A percentile compares a stretch with the other conserved stretches of the same genome.
Evolutionary conservation across 1,139 yeast genomes (phyloP).

Genomic region (Suhomyces guaymorum): DNA sequence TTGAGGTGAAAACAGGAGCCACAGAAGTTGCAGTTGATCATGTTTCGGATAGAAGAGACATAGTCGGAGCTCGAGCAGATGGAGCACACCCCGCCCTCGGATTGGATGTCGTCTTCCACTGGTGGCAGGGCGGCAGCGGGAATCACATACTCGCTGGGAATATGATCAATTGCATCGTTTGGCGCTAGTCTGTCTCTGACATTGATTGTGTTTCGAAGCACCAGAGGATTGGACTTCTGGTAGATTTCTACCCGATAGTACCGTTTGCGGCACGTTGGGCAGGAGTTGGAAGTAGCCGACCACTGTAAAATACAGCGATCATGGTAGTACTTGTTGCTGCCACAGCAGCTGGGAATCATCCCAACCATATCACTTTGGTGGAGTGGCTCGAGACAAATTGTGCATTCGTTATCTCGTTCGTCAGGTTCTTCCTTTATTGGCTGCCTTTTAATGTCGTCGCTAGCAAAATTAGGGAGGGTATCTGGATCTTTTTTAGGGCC

Average conservation of each 20-base stretch:
- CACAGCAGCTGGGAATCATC: constrained; percentile 37
- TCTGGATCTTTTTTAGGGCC: not conserved
- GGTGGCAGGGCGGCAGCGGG: constrained; percentile 19
- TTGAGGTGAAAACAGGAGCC: constrained; percentile 36
- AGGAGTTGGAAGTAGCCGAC: constrained; percentile 51
- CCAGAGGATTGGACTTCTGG: constrained; percentile 9
- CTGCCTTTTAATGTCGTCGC: no score
- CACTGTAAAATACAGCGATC: constrained; percentile 47
- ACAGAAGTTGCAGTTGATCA: constrained; percentile 37
- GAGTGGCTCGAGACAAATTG: constrained; percentile 50
- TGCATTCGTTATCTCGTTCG: constrained; percentile 38
- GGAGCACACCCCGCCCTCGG: constrained; percentile 30
- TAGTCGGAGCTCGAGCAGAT: constrained; percentile 43
- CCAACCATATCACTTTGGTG: constrained; percentile 30
- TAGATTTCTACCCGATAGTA: constrained; percentile 32
- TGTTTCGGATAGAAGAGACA: constrained; percentile 20
- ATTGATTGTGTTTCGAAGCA: constrained; percentile 12
- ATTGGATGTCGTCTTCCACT: constrained; percentile 7
- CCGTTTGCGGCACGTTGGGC: constrained; percentile 52
- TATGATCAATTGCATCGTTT: constrained; percentile 41
- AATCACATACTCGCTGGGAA: constrained; percentile 40
- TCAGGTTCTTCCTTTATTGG: constrained; percentile 1
- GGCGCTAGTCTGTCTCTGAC: constrained; percentile 37
- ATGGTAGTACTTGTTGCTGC: constrained; percentile 42
- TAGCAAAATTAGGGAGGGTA: no score